Conservation (phyloP, 768 basidiomycete species). For the Hericium erinaceus region DNA sequence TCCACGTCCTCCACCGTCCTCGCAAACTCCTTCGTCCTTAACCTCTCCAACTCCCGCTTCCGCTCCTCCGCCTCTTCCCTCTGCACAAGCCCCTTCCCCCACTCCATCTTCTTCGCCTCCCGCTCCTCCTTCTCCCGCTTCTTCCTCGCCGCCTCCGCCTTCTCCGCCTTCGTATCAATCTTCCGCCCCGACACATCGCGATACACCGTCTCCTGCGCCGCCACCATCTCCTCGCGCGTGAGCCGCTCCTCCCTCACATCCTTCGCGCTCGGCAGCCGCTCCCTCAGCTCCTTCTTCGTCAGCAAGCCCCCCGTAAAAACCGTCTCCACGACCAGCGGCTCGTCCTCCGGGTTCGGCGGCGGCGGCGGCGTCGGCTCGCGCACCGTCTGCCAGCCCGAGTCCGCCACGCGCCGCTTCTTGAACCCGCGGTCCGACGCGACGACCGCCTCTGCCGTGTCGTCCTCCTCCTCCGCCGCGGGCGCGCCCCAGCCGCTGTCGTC, state of each 20-base stretch:
- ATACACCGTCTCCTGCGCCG: slow-evolving; percentile 86
- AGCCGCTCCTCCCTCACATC: slow-evolving; percentile 21
- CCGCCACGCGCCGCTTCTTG: slow-evolving; percentile 61
- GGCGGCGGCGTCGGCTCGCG: slow-evolving; percentile 47
- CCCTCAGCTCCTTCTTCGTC: slow-evolving; percentile 65
- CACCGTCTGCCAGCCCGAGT: slow-evolving; percentile 61
- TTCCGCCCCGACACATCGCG: slow-evolving; percentile 83
- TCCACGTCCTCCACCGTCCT: slow-evolving; percentile 75
- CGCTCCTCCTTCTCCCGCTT: slow-evolving; percentile 80
- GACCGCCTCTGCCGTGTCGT: slow-evolving; percentile 50
- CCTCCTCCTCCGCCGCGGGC: slow-evolving; percentile 42
- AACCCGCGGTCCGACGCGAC: slow-evolving; percentile 70
- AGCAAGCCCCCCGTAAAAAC: slow-evolving; percentile 69
- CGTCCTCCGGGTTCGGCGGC: slow-evolving; percentile 52
- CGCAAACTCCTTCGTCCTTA: slow-evolving; percentile 58
- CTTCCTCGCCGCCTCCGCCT: slow-evolving; percentile 72
- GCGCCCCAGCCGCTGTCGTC: slow-evolving; percentile 66
- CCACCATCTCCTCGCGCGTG: slow-evolving; percentile 44
- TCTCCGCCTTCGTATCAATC: slow-evolving; percentile 80
- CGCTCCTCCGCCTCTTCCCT: slow-evolving; percentile 66
- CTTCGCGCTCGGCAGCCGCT: slow-evolving; percentile 37
- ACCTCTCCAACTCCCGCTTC: slow-evolving; percentile 57
- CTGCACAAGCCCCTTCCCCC: slow-evolving; percentile 95
- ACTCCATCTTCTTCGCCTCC: slow-evolving; percentile 90
- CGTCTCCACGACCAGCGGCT: slow-evolving; percentile 46